Conservation (phyloP, 768 basidiomycete species). For the Leccinum subgranulosum region DNA sequence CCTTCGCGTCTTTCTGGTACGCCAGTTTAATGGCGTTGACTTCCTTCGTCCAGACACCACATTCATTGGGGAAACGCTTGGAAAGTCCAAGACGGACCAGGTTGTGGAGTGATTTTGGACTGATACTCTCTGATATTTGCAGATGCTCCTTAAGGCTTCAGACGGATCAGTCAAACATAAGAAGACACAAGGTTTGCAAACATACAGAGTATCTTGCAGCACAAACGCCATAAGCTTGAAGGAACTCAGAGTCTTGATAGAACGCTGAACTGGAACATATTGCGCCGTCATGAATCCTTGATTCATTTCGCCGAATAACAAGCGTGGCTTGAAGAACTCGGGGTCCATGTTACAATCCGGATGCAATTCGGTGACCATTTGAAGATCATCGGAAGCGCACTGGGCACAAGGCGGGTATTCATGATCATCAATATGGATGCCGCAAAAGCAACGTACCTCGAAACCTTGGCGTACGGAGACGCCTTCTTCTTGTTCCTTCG, state of each 20-base stretch:
- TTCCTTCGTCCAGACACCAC: constrained; percentile 23
- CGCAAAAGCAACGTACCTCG: constrained; percentile 29
- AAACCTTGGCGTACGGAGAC: constrained; percentile 44
- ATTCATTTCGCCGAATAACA: constrained; percentile 39
- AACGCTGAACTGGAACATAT: constrained; percentile 24
- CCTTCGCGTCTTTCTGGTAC: neutral
- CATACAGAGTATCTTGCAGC: constrained; percentile 27
- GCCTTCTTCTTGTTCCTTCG: constrained; percentile 54
- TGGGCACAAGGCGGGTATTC: neutral
- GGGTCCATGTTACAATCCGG: constrained; percentile 21
- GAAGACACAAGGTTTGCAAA: neutral
- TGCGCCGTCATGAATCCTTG: constrained; percentile 38
- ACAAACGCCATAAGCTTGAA: constrained; percentile 10
- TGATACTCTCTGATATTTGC: constrained; percentile 23
- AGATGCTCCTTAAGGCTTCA: constrained; percentile 27
- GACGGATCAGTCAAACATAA: neutral
- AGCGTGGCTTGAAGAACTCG: constrained; percentile 24
- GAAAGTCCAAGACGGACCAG: constrained; percentile 31
- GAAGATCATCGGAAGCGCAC: constrained; percentile 18
- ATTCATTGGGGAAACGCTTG: constrained; percentile 27
- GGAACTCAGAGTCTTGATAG: constrained; percentile 1
- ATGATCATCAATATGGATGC: too few species aligned
- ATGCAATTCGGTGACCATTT: constrained; percentile 10
- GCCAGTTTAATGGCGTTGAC: constrained; percentile 8
- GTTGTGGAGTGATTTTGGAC: constrained; percentile 24